Percentiles rank a stretch among this genome's conserved stretches.
phyloP scores from a whole-genome alignment of 805 yeast genomes.

The Hagleromyces aurorensis region DNA sequence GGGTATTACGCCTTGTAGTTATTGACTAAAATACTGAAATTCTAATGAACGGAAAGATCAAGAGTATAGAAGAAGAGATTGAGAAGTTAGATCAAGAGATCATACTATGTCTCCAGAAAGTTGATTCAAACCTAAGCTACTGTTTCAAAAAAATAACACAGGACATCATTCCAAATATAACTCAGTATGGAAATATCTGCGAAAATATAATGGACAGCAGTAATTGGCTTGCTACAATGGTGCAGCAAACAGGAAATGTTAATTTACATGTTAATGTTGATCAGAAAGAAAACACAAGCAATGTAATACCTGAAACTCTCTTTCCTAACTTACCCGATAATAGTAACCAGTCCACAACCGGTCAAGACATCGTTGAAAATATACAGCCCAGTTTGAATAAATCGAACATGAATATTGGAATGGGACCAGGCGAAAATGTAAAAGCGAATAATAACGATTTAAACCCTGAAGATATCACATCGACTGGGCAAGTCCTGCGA shows the following conservation, averaged over 20 bases:
- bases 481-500: slow-evolving; percentile 21
- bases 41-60: too few species aligned
- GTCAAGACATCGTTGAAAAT: too few species aligned
- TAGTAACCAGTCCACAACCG: too few species aligned
- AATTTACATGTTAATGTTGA: slow-evolving; percentile 31
- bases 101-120: slow-evolving; percentile 66
- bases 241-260: slow-evolving; percentile 68
- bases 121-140: slow-evolving; percentile 63
- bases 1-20: too few species aligned
- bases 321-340: too few species aligned
- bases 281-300: slow-evolving; percentile 9
- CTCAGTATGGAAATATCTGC: slow-evolving; percentile 50
- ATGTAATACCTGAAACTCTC: slow-evolving; percentile 1
- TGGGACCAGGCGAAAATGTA: too few species aligned
- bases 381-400: too few species aligned
- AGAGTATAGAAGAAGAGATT: too few species aligned
- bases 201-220: slow-evolving; percentile 57
- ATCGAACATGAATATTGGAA: too few species aligned
- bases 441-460: slow-evolving; percentile 9
- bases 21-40: too few species aligned
- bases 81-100: slow-evolving; percentile 75
- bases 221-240: slow-evolving; percentile 68
- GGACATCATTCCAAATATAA: slow-evolving; percentile 58
- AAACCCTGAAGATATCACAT: slow-evolving; percentile 18
- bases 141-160: slow-evolving; percentile 64